phyloP scores from a whole-genome alignment of 2,329 filamentous ascomycete species.

The Alternaria ventricosa region DNA sequence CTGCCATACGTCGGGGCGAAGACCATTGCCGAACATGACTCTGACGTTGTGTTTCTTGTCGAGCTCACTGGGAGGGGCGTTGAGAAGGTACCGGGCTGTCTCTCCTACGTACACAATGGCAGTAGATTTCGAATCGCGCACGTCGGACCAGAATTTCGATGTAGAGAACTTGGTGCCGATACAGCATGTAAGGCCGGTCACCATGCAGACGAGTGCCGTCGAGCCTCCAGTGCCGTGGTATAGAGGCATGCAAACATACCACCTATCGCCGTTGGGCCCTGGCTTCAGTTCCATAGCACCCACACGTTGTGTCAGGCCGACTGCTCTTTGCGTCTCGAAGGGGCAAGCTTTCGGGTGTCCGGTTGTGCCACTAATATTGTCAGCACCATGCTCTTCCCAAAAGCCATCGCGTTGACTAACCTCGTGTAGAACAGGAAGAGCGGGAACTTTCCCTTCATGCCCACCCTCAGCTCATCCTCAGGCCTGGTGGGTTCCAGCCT shows the following conservation, averaged over 20 bases:
- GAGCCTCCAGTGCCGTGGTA: constrained; percentile 79
- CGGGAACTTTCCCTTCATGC: constrained; percentile 61
- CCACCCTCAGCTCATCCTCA: constrained; percentile 61
- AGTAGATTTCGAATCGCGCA: constrained; percentile 71
- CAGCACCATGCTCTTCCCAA: background rate
- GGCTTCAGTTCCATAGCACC: constrained; percentile 44
- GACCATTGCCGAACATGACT: constrained; percentile 70
- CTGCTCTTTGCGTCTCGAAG: constrained; percentile 62
- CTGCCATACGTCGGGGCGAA: constrained; percentile 72
- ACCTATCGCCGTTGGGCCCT: constrained; percentile 61
- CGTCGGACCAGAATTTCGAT: constrained; percentile 73
- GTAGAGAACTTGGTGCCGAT: constrained; percentile 73
- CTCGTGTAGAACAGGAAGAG: constrained; percentile 74
- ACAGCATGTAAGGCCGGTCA: constrained; percentile 64
- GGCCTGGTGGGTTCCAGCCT: constrained; percentile 59
- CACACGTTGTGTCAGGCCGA: constrained; percentile 48
- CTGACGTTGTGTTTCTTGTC: constrained; percentile 66
- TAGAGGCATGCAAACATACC: constrained; percentile 79
- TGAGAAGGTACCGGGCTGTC: constrained; percentile 75
- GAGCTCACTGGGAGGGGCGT: constrained; percentile 67
- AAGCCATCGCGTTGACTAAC: constrained; percentile 36
- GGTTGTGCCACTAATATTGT: constrained; percentile 68
- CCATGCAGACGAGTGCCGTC: constrained; percentile 61
- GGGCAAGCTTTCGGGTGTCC: constrained; percentile 75
- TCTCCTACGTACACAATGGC: constrained; percentile 81